Base-by-base conservation (phyloP, 106 monocot species). In the Dendrobium nobile region DNA sequence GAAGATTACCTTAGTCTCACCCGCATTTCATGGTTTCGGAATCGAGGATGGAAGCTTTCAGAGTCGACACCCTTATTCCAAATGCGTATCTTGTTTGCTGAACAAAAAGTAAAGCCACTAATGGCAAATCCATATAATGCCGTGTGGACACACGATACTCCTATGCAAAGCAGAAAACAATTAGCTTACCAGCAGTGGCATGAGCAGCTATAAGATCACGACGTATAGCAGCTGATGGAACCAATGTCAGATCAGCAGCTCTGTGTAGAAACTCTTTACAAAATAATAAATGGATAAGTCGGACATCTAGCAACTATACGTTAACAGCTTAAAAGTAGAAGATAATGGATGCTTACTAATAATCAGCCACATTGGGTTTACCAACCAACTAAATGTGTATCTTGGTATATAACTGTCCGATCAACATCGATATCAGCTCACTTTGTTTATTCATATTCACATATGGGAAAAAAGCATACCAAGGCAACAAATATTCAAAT, bases 11-110 rank as follows among this genome's bases (percentile, higher is more conserved):
- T 95, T 79, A 99, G 9, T 45, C 45, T 45, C 45, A 45, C 45
- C 9, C 45, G 45, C 45, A 45, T 45, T 45, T 45, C 45, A 45
- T 45, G 45, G 5, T 45, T 45, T 45, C 45, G 9, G 9, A 45
- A 45, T 45, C 45, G 45, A 45, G 45, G 98, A 55, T 99, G 90
- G 55, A 99, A 99, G 77, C 87, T 93, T 74, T 93, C 90, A 75
- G 98, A 88, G 79, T 99, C 98, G 64, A 99, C 92, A 80, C 95
- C 98, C 82, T 93, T 99, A 80, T 87, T 90, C 98, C 98, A 99
- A 67, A 99, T 85, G 48, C 95, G 92, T 83, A 99, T 90, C 83
- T 80, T 95, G 56, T 91, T 77, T 82, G 98, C 92, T 99, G 82
- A 37, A 91, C 41, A 47, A 77, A 74, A 77, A 55, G n/a, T 75